Conservation (phyloP, 1,139 yeast species). For the Geotrichum aggregatum region DNA sequence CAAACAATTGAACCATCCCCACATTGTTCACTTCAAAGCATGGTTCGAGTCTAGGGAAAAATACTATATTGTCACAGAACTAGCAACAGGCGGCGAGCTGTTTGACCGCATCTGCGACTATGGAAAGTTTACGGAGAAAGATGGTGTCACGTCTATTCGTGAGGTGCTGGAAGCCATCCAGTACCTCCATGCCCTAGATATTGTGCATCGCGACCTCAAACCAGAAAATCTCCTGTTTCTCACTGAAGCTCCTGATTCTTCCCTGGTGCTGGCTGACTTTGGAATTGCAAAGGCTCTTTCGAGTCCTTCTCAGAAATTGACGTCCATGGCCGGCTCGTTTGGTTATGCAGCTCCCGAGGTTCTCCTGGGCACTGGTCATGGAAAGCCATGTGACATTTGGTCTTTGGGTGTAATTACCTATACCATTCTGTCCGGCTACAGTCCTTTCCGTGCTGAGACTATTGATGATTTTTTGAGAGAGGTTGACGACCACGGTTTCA, state of each 20-base stretch:
- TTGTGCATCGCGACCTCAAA: conserved; percentile 86
- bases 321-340: conserved; percentile 80
- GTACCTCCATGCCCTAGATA: conserved; percentile 67
- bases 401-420: conserved; percentile 87
- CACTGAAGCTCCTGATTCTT: conserved; percentile 52
- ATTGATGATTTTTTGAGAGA: conserved; percentile 77
- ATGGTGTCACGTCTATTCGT: conserved; percentile 65
- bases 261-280: conserved; percentile 81
- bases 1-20: conserved; percentile 64
- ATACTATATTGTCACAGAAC: conserved; percentile 46
- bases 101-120: conserved; percentile 74
- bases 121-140: conserved; percentile 79
- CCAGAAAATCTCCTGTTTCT: conserved; percentile 82
- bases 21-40: conserved; percentile 76
- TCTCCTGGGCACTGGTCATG: conserved; percentile 70
- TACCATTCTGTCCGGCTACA: conserved; percentile 85
- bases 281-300: conserved; percentile 80
- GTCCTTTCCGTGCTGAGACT: conserved; percentile 84
- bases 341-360: conserved; percentile 97
- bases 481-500: conserved; percentile 60
- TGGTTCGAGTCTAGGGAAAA: conserved; percentile 79
- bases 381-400: conserved; percentile 92
- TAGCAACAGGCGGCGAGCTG: conserved; percentile 89
- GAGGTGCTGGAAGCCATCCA: conserved; percentile 71
- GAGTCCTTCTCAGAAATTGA: conserved; percentile 58